Evolutionary conservation across 345 rosid genomes (phyloP).

Genomic region (Euphorbia peplus): DNA sequence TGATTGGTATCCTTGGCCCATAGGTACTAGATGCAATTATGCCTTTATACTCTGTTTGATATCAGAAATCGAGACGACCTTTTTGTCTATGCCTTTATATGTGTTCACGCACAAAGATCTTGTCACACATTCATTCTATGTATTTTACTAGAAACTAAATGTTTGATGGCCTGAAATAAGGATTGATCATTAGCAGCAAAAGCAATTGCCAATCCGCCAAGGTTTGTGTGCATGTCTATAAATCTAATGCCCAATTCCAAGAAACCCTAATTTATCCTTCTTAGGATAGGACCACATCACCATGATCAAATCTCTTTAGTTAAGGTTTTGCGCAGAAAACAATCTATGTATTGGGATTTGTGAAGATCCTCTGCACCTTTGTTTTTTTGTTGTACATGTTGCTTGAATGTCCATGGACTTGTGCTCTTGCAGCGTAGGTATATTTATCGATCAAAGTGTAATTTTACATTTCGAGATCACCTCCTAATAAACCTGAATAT

Average conservation of each 20-base stretch:
- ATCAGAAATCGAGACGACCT: background rate
- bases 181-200: background rate
- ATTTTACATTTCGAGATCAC: background rate
- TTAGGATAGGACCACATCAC: background rate
- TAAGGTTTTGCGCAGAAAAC: background rate
- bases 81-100: too few relatives aligned
- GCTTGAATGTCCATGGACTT: background rate
- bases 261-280: background rate
- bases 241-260: background rate
- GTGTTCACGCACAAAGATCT: background rate
- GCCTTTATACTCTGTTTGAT: background rate
- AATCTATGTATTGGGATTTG: background rate
- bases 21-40: background rate
- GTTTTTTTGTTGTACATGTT: background rate
- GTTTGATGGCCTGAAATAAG: background rate
- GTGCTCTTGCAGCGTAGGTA: background rate
- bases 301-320: background rate
- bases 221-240: background rate
- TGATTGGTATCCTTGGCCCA: background rate
- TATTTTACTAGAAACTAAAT: background rate
- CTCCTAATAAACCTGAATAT: background rate
- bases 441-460: background rate
- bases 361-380: background rate
- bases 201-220: background rate
- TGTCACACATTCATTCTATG: background rate